Conservation (phyloP, 1,139 yeast genomes). For the Saccharomyces hybrid region DNA sequence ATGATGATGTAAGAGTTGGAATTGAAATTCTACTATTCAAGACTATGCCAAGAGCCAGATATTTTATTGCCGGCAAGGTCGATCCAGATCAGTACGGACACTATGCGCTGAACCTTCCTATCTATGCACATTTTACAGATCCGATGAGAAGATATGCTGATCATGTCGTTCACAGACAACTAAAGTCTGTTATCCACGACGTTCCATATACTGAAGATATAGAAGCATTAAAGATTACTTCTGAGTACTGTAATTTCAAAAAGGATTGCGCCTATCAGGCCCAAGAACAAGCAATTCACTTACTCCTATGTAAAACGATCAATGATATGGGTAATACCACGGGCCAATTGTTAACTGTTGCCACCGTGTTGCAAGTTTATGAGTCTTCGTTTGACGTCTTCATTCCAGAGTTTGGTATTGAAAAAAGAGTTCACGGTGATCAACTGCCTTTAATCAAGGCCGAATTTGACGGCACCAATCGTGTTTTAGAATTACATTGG, state of each 20-base stretch:
- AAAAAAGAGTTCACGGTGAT: conserved; percentile 95
- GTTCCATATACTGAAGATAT: conserved; percentile 44
- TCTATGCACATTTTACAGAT: conserved; percentile 88
- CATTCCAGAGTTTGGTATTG: conserved; percentile 92
- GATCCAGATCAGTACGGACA: conserved; percentile 76
- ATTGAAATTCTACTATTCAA: conserved; percentile 75
- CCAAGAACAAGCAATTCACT: conserved; percentile 90
- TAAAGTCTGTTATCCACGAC: conserved; percentile 54
- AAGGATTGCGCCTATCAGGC: conserved; percentile 91
- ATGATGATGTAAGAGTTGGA: conserved; percentile 60
- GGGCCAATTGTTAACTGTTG: conserved; percentile 78
- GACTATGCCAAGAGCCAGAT: conserved; percentile 78
- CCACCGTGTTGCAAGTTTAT: conserved; percentile 84
- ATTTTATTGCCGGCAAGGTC: conserved; percentile 80
- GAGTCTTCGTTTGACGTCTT: conserved; percentile 94
- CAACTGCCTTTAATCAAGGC: conserved; percentile 90
- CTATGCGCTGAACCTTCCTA: conserved; percentile 71
- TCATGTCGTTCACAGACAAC: conserved; percentile 83
- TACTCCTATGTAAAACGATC: conserved; percentile 75
- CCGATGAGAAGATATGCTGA: conserved; percentile 92
- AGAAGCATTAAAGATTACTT: conserved; percentile 68
- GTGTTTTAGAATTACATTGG: conserved; percentile 82
- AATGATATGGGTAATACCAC: conserved; percentile 68
- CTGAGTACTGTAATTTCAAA: conserved; percentile 91
- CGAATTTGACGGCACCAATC: conserved; percentile 67